Evolutionary conservation across 495 filamentous ascomycete species (phyloP).

Genomic region (Penicillium canariense): DNA sequence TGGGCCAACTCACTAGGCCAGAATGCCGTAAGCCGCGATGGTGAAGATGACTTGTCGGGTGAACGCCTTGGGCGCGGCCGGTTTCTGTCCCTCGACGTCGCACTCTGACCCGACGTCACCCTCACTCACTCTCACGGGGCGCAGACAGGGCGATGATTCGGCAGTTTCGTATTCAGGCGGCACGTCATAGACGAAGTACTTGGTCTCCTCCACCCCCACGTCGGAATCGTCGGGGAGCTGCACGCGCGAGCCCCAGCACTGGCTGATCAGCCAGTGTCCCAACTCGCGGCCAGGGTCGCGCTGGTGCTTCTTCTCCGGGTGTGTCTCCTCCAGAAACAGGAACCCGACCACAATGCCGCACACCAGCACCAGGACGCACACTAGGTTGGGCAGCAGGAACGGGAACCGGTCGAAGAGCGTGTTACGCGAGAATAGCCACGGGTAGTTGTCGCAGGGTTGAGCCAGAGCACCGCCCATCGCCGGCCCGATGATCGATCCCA

Average conservation of each 20-base stretch:
- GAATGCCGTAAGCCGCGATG: constrained; percentile 85
- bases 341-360: constrained; percentile 79
- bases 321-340: constrained; percentile 93
- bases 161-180: constrained; percentile 63
- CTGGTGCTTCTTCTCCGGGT: constrained; percentile 73
- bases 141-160: constrained; percentile 60
- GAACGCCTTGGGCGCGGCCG: constrained; percentile 56
- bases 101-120: constrained; percentile 31
- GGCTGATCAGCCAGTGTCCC: constrained; percentile 68
- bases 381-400: constrained; percentile 89
- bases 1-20: constrained; percentile 79
- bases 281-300: constrained; percentile 74
- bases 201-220: constrained; percentile 40
- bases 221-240: constrained; percentile 36
- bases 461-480: constrained; percentile 87
- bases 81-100: constrained; percentile 48
- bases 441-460: constrained; percentile 78
- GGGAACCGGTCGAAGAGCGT: constrained; percentile 82
- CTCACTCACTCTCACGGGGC: constrained; percentile 30
- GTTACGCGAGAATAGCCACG: constrained; percentile 67
- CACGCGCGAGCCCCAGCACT: constrained; percentile 41
- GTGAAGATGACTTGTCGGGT: constrained; percentile 77
- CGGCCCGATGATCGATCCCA: constrained; percentile 89
- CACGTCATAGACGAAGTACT: constrained; percentile 55
- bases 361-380: constrained; percentile 76